Evolutionary conservation across 371 early-diverging fungal species (phyloP).

Genomic region (Mucor velutinosus): DNA sequence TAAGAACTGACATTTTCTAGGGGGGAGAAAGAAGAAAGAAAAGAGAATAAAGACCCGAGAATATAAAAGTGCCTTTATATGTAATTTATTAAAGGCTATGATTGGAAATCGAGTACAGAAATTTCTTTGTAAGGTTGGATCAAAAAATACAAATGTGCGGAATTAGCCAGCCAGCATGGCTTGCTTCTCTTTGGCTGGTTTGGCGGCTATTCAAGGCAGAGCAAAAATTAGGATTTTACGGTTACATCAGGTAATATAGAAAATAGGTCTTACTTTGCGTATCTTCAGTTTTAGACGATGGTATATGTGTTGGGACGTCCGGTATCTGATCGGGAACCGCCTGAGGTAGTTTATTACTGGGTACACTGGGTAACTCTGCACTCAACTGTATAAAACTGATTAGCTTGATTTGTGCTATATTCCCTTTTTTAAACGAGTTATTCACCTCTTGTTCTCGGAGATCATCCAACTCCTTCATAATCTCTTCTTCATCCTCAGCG

Average conservation of each 20-base stretch:
- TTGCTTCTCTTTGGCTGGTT: constrained; percentile 17
- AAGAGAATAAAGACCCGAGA: background rate
- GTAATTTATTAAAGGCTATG: background rate
- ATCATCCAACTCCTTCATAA: constrained; percentile 76
- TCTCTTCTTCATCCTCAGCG: constrained; percentile 85
- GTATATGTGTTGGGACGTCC: constrained; percentile 5
- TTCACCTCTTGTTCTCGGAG: constrained; percentile 52
- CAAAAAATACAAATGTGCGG: background rate
- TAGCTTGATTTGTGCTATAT: constrained; percentile 2
- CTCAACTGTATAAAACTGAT: constrained; percentile 23
- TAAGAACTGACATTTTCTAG: constrained; percentile 5
- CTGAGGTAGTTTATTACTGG: constrained; percentile 26
- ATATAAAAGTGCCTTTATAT: background rate
- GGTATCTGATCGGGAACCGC: constrained; percentile 24
- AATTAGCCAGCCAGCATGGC: constrained; percentile 26
- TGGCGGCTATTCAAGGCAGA: constrained; percentile 1
- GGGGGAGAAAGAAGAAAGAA: constrained; percentile 9
- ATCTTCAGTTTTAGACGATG: background rate
- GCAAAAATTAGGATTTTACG: background rate
- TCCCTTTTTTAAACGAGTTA: background rate
- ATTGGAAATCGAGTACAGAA: background rate
- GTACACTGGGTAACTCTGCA: constrained; percentile 40
- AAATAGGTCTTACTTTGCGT: constrained; percentile 7
- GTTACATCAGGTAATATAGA: background rate
- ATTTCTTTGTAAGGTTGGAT: background rate